These are phyloP conservation scores for Cyclotella distinguenda DNA, from an alignment of 108 stramenopile genomes.

Conservation along the genomic window DNA sequence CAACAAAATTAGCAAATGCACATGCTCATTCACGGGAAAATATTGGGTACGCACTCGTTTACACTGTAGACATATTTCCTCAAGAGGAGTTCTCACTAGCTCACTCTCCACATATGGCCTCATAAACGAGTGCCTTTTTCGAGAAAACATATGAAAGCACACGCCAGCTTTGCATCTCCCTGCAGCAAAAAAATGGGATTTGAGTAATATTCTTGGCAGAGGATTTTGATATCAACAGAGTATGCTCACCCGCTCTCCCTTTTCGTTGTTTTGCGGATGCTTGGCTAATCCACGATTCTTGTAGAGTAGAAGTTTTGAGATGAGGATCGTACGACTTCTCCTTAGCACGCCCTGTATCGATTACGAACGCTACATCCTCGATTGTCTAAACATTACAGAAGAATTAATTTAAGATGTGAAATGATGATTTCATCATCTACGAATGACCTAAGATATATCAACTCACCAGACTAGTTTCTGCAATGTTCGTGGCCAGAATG, in stretches of 20 bases:
- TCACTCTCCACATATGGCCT: conserved; percentile 73
- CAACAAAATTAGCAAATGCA: neutral
- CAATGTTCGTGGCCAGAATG: conserved; percentile 92
- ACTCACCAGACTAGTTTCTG: conserved; percentile 77
- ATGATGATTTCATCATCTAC: neutral
- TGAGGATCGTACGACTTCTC: conserved; percentile 92
- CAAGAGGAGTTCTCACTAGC: conserved; percentile 72
- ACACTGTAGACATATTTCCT: conserved; percentile 69
- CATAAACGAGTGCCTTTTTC: conserved; percentile 55
- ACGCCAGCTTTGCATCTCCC: conserved; percentile 71
- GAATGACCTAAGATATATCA: neutral
- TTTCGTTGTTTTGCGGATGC: conserved; percentile 84
- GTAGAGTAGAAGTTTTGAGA: conserved; percentile 72
- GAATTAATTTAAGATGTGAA: conserved; percentile 9
- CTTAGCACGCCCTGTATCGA: conserved; percentile 80
- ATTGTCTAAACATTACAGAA: conserved; percentile 93
- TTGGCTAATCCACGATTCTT: conserved; percentile 80
- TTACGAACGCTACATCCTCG: conserved; percentile 89
- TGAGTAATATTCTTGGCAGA: conserved; percentile 3
- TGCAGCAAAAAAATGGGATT: conserved; percentile 1
- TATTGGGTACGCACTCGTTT: conserved; percentile 33
- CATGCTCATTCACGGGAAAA: too few species aligned
- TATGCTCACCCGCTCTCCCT: conserved; percentile 85
- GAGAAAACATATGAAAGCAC: conserved; percentile 76
- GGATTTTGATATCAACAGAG: conserved; percentile 20